phyloP scores from a whole-genome alignment of 176 grass and related monocot species.

The Triticum dicoccoides region DNA sequence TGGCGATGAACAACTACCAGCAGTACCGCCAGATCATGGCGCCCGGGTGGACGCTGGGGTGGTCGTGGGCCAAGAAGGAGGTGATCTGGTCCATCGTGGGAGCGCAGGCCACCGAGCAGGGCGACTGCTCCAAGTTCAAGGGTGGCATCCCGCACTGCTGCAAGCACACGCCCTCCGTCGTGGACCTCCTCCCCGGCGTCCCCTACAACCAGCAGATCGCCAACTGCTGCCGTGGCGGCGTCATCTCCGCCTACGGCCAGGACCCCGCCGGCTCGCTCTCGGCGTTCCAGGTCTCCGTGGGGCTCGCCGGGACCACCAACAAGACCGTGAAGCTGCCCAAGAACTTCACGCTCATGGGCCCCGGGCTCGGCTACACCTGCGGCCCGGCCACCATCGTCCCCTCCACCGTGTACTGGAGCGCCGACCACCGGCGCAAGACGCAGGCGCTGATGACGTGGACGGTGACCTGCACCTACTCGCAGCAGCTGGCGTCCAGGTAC shows the following conservation, averaged over 20 bases:
- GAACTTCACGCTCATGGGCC: constrained; percentile 76
- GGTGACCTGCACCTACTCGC: constrained; percentile 79
- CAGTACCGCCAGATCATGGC: constrained; percentile 81
- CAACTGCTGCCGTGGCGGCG: constrained; percentile 97
- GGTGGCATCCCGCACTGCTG: constrained; percentile 71
- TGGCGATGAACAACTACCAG: constrained; percentile 93
- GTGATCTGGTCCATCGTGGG: constrained; percentile 99
- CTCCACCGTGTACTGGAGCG: constrained; percentile 60
- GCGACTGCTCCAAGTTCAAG: constrained; percentile 99
- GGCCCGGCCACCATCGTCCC: constrained; percentile 62
- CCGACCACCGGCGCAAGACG: constrained; percentile 65
- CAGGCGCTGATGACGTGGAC: constrained; percentile 97
- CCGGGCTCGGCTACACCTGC: constrained; percentile 81
- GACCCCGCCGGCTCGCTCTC: constrained; percentile 52
- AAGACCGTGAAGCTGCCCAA: constrained; percentile 85
- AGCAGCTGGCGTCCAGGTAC: constrained; percentile 65
- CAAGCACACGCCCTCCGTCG: constrained; percentile 65
- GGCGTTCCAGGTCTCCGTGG: constrained; percentile 87
- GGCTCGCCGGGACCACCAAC: constrained; percentile 80
- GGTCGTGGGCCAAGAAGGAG: constrained; percentile 97
- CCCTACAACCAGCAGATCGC: constrained; percentile 99
- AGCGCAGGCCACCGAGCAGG: constrained; percentile 79
- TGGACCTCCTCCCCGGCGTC: constrained; percentile 88
- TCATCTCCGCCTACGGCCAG: constrained; percentile 72
- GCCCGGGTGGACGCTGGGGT: constrained; percentile 70